phyloP scores from a whole-genome alignment of 495 filamentous ascomycete species.

The Hyaloscypha hepaticicola region DNA sequence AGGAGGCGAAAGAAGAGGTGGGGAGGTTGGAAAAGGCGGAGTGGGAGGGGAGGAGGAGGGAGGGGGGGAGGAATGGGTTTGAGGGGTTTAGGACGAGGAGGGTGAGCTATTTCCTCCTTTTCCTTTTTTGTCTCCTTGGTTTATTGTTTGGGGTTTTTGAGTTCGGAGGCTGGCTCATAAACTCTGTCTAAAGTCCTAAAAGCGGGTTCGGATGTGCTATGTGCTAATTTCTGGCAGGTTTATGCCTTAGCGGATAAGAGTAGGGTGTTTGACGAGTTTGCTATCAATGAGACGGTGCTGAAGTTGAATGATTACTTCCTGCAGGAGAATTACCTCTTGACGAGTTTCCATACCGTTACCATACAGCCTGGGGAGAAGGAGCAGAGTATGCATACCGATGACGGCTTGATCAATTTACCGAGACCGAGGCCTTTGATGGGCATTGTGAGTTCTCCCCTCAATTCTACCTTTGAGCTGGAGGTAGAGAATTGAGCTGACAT shows the following conservation, averaged over 20 bases:
- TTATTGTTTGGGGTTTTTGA: too few species aligned
- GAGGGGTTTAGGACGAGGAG: conserved; percentile 36
- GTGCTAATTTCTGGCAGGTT: too few species aligned
- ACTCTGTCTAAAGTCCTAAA: too few species aligned
- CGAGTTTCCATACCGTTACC: conserved; percentile 33
- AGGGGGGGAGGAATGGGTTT: conserved; percentile 35
- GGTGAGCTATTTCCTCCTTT: too few species aligned
- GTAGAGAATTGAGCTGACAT: neutral
- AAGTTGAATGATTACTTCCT: conserved; percentile 38
- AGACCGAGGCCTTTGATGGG: conserved; percentile 31
- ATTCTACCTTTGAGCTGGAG: neutral
- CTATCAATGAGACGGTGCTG: conserved; percentile 30
- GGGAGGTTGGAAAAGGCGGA: too few species aligned
- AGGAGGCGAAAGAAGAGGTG: conserved; percentile 29
- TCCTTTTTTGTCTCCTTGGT: too few species aligned
- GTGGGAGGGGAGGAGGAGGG: too few species aligned
- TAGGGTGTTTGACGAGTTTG: conserved; percentile 34
- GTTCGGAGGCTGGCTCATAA: too few species aligned
- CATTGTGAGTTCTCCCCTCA: conserved; percentile 14
- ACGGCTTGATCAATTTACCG: conserved; percentile 31
- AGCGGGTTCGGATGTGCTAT: too few species aligned
- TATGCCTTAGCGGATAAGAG: conserved; percentile 35
- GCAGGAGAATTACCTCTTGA: conserved; percentile 31
- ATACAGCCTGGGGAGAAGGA: conserved; percentile 32
- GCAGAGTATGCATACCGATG: conserved; percentile 38